Conservation (phyloP, 768 basidiomycete genomes). For the Boletus reticulatus region DNA sequence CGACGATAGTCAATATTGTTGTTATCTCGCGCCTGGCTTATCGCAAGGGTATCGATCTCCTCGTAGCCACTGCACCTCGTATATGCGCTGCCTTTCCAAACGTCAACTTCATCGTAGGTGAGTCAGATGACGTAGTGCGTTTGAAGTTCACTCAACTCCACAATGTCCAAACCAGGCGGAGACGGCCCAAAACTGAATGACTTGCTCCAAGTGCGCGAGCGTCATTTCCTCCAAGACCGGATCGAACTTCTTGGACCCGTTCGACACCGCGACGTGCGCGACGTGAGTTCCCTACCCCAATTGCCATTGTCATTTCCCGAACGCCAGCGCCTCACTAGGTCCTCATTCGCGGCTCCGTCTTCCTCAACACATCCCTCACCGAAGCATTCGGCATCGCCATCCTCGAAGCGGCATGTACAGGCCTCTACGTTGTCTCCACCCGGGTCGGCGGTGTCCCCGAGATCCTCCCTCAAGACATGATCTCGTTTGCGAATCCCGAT, state of each 20-base stretch:
- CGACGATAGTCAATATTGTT: conserved; percentile 76
- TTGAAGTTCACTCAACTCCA: not conserved
- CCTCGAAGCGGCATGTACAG: conserved; percentile 93
- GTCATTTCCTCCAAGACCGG: conserved; percentile 82
- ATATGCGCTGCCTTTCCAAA: conserved; percentile 85
- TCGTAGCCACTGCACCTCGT: conserved; percentile 87
- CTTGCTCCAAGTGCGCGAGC: conserved; percentile 93
- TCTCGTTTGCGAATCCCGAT: conserved; percentile 91
- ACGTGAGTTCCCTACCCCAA: conserved; percentile 43
- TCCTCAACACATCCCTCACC: conserved; percentile 92
- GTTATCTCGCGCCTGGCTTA: conserved; percentile 89
- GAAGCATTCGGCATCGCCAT: conserved; percentile 98
- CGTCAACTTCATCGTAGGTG: conserved; percentile 86
- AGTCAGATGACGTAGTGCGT: not conserved
- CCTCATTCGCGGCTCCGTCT: conserved; percentile 84
- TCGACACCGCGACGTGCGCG: conserved; percentile 76
- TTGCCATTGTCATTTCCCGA: not conserved
- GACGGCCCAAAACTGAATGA: conserved; percentile 96
- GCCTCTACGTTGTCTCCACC: conserved; percentile 92
- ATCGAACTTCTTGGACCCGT: conserved; percentile 88
- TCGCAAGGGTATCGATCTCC: conserved; percentile 93
- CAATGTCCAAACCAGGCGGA: conserved; percentile 55
- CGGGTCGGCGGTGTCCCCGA: conserved; percentile 95
- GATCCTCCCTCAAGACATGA: conserved; percentile 91
- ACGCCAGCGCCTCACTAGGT: conserved; percentile 46